Conservation (phyloP, 768 basidiomycete species). For the Tricholoma saponaceum region DNA sequence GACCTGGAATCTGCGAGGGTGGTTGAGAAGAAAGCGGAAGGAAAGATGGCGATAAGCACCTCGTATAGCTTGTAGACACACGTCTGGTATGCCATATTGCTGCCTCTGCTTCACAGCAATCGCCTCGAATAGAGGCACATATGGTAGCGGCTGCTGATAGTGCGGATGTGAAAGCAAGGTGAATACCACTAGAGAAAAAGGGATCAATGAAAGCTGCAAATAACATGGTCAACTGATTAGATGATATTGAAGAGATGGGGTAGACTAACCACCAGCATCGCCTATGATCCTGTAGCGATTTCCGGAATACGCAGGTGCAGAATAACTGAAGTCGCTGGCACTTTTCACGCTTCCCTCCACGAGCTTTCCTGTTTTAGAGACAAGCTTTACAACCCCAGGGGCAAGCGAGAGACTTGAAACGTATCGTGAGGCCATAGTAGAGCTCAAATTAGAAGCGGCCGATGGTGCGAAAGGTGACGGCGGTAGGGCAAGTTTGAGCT, state of each 20-base stretch:
- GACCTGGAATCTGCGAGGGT: conserved; percentile 49
- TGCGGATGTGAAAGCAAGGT: conserved; percentile 59
- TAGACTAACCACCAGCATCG: conserved; percentile 54
- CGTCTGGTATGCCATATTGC: conserved; percentile 53
- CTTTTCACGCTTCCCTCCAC: conserved; percentile 42
- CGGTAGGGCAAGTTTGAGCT: conserved; percentile 22
- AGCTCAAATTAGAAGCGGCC: conserved; percentile 21
- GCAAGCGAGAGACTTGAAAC: conserved; percentile 40
- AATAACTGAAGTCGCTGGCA: conserved; percentile 63
- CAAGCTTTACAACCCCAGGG: conserved; percentile 40
- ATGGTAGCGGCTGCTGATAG: conserved; percentile 55
- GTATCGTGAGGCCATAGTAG: conserved; percentile 37
- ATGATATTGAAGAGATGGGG: background rate
- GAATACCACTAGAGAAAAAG: conserved; percentile 63
- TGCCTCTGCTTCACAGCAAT: conserved; percentile 44
- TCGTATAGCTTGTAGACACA: conserved; percentile 54
- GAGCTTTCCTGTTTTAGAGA: conserved; percentile 34
- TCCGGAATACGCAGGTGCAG: conserved; percentile 53
- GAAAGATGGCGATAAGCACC: conserved; percentile 25
- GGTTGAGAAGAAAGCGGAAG: background rate
- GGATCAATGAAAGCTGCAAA: conserved; percentile 59
- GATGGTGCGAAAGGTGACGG: conserved; percentile 25
- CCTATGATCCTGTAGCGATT: conserved; percentile 56
- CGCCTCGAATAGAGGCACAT: conserved; percentile 48
- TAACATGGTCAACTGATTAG: background rate